Conservation (phyloP, 129 eudicot genomes). For the Rutidosis leptorrhynchoides region DNA sequence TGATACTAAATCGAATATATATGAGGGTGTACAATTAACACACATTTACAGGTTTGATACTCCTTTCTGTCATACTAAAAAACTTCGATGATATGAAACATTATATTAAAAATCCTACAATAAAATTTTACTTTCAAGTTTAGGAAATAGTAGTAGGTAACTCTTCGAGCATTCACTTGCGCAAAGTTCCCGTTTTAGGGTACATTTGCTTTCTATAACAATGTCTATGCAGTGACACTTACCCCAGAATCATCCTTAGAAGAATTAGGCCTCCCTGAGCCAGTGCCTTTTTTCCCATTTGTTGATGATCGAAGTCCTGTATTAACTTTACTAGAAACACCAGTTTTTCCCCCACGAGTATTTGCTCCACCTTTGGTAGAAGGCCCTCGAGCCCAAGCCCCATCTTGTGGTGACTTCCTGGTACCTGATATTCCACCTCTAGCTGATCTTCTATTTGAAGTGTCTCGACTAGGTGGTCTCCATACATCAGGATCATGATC, state of each 20-base stretch:
- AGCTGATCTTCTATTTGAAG: slow-evolving; percentile 62
- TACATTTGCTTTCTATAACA: neutral
- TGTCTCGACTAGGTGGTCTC: slow-evolving; percentile 96
- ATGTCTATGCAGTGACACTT: slow-evolving; percentile 31
- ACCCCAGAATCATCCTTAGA: slow-evolving; percentile 69
- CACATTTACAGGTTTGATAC: neutral
- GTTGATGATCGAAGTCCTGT: slow-evolving; percentile 71
- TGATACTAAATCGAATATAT: neutral
- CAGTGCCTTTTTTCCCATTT: slow-evolving; percentile 71
- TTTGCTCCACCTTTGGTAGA: slow-evolving; percentile 61
- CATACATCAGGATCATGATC: slow-evolving; percentile 99
- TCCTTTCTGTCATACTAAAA: neutral
- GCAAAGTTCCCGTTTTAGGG: neutral
- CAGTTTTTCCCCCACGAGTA: slow-evolving; percentile 77
- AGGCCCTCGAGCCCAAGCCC: slow-evolving; percentile 70
- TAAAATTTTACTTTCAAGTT: neutral
- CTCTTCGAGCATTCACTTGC: neutral
- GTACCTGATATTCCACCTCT: slow-evolving; percentile 68
- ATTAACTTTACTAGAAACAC: slow-evolving; percentile 55
- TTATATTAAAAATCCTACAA: neutral
- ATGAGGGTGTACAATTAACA: neutral
- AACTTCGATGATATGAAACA: neutral
- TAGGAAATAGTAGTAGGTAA: neutral
- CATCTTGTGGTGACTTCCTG: slow-evolving; percentile 76
- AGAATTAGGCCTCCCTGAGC: slow-evolving; percentile 40